A percentile compares a stretch with the other conserved stretches of the same genome.
Evolutionary conservation across 1,284 basidiomycete species (phyloP).

Genomic region (Heliocybe sulcata): DNA sequence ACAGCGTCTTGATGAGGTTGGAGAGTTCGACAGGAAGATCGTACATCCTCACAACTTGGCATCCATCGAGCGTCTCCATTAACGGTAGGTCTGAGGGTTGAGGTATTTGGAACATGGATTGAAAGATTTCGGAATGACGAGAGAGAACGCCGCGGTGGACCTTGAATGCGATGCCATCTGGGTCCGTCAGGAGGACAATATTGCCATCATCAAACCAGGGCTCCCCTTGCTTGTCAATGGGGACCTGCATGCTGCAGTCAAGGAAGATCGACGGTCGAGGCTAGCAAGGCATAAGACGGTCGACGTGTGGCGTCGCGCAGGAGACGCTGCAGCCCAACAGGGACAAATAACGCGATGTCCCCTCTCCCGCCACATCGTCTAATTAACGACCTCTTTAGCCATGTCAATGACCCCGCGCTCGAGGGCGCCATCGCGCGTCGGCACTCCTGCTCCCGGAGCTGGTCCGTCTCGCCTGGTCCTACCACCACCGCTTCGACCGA

Average conservation of each 20-base stretch:
- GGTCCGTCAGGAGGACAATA: slow-evolving; percentile 38
- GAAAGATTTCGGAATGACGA: slow-evolving; percentile 53
- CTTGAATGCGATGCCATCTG: slow-evolving; percentile 38
- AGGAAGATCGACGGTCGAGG: not conserved
- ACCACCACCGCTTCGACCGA: slow-evolving; percentile 21
- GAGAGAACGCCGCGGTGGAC: slow-evolving; percentile 52
- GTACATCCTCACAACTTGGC: slow-evolving; percentile 45
- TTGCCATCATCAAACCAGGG: slow-evolving; percentile 59
- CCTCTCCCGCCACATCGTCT: no score
- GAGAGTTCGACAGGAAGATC: slow-evolving; percentile 47
- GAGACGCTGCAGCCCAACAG: no score
- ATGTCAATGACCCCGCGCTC: slow-evolving; percentile 21
- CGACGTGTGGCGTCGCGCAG: no score
- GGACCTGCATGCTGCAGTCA: not conserved
- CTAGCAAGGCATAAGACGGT: no score
- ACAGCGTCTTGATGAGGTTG: slow-evolving; percentile 44
- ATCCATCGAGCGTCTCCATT: slow-evolving; percentile 32
- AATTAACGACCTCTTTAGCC: no score
- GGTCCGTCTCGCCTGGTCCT: slow-evolving; percentile 16
- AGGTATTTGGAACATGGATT: slow-evolving; percentile 49
- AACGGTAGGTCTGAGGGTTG: slow-evolving; percentile 24
- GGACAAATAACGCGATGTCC: no score
- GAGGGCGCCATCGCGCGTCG: slow-evolving; percentile 21
- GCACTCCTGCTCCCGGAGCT: slow-evolving; percentile 20
- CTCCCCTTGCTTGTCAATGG: slow-evolving; percentile 19